Evolutionary conservation across 23 red algal species (phyloP), one percentile per base, ranked within the genome.

Genomic region (Gracilaria vermiculophylla): DNA sequence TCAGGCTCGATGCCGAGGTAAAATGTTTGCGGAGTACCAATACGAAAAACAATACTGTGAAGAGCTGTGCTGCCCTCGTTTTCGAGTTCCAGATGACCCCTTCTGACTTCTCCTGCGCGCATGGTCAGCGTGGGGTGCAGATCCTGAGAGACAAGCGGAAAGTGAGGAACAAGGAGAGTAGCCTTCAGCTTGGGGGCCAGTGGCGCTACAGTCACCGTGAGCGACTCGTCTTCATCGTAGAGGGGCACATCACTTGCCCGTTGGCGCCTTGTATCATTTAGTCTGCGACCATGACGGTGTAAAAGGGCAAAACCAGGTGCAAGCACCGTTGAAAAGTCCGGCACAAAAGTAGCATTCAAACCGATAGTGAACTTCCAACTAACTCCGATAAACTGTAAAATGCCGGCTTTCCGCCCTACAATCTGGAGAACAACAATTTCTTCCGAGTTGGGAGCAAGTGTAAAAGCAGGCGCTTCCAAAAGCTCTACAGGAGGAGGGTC

Each of bases 11-110:
- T 17, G 3, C 54, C 73, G 19, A 80, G 25, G 54, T 66, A 91
- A 9, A 91, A 16, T n/a, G 76, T 72, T 43, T 91, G 87, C 13
- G 87, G 87, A 11, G 87, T 91, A 69, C 87, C 87, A 69, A 91
- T 70, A 44, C 87, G 87, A 21, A 91, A 50, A 5, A 91, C 74
- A 70, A 81, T 73, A 37, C 50, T 33, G 21, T 81, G 56, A 24
- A 91, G 25, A 64, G 76, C 44, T 15, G 62, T 27, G 1, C 47
- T 3, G 13, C 87, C 87, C 27, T 70, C 74, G 42, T 91, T 91
- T 49, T 69, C n/a, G 9, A 91, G 57, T 69, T 78, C 53, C 34
- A 91, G 34, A 9, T 53, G 54, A 23, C 70, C 76, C 32, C 23
- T 40, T 14, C 74, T 58, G 14, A 62, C 61, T 21, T 91, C 75